Evolutionary conservation across 2,329 filamentous ascomycete genomes (phyloP).

Genomic region (Hypoxylon sp.): DNA sequence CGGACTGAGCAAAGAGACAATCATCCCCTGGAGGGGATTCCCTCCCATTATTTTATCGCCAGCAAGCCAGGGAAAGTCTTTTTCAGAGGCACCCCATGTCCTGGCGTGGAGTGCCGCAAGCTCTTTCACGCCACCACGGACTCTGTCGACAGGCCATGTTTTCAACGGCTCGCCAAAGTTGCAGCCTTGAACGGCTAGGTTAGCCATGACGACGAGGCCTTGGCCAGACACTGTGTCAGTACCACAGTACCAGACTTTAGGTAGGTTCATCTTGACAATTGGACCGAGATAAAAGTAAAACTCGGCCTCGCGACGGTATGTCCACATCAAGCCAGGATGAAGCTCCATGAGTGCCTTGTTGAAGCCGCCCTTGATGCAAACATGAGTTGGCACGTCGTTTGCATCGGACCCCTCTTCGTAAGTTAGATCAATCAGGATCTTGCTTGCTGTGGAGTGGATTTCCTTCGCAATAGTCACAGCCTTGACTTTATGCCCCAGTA

Average conservation of each 20-base stretch:
- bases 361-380: slow-evolving; percentile 30
- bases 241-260: slow-evolving; percentile 26
- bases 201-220: slow-evolving; percentile 26
- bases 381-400: slow-evolving; percentile 7
- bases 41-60: slow-evolving; percentile 21
- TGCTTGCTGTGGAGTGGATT: slow-evolving; percentile 33
- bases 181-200: slow-evolving; percentile 18
- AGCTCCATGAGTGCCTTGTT: slow-evolving; percentile 18
- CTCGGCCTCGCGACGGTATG: slow-evolving; percentile 31
- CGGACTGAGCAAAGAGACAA: slow-evolving; percentile 16
- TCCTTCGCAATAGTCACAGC: slow-evolving; percentile 18
- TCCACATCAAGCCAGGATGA: slow-evolving; percentile 19
- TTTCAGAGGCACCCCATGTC: slow-evolving; percentile 27
- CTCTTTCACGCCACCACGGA: slow-evolving; percentile 27
- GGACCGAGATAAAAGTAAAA: slow-evolving; percentile 25
- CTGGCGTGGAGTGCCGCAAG: slow-evolving; percentile 25
- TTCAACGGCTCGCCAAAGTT: slow-evolving; percentile 26
- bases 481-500: slow-evolving; percentile 20
- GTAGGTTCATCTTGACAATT: slow-evolving; percentile 27
- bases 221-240: slow-evolving; percentile 22
- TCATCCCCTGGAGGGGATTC: slow-evolving; percentile 29
- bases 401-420: slow-evolving; percentile 10
- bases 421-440: slow-evolving; percentile 21
- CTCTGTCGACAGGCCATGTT: slow-evolving; percentile 29
- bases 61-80: slow-evolving; percentile 26